Conservation (phyloP, 352 stramenopile species). For the Blastocystis sp. region DNA sequence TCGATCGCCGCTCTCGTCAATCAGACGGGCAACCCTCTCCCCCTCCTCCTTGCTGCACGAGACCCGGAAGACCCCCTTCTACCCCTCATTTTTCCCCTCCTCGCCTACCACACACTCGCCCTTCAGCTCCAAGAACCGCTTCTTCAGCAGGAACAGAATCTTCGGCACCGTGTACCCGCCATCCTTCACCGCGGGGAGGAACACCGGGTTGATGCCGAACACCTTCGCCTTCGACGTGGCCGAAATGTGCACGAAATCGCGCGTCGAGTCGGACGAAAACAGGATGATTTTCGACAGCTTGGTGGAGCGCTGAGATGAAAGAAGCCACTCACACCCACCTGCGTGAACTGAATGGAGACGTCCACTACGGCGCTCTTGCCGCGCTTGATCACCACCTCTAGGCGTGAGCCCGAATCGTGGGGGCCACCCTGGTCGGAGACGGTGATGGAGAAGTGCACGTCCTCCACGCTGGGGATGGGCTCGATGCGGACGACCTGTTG, state of each 20-base stretch:
- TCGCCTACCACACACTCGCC: background rate
- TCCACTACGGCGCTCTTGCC: background rate
- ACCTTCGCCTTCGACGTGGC: constrained; percentile 40
- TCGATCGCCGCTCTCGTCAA: constrained; percentile 24
- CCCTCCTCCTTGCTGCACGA: constrained; percentile 1
- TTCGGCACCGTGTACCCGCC: background rate
- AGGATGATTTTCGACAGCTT: constrained; percentile 63
- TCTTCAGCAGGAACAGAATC: constrained; percentile 39
- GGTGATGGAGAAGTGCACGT: background rate
- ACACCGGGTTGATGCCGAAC: constrained; percentile 41
- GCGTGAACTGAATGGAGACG: constrained; percentile 35
- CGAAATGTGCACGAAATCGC: constrained; percentile 45
- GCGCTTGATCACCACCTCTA: background rate
- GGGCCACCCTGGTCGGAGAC: constrained; percentile 1
- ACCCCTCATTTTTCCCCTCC: background rate
- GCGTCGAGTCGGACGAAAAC: background rate
- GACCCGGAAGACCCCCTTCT: constrained; percentile 46
- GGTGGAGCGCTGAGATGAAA: constrained; percentile 14
- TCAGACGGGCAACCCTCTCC: constrained; percentile 12
- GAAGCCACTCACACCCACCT: background rate
- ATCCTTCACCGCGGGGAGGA: constrained; percentile 10
- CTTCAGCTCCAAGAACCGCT: constrained; percentile 7
- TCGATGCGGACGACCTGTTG: constrained; percentile 12
- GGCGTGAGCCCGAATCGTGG: background rate
- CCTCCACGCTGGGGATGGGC: constrained; percentile 12